phyloP scores from a whole-genome alignment of 2,329 filamentous ascomycete genomes.

The Xylariaceae sp. region DNA sequence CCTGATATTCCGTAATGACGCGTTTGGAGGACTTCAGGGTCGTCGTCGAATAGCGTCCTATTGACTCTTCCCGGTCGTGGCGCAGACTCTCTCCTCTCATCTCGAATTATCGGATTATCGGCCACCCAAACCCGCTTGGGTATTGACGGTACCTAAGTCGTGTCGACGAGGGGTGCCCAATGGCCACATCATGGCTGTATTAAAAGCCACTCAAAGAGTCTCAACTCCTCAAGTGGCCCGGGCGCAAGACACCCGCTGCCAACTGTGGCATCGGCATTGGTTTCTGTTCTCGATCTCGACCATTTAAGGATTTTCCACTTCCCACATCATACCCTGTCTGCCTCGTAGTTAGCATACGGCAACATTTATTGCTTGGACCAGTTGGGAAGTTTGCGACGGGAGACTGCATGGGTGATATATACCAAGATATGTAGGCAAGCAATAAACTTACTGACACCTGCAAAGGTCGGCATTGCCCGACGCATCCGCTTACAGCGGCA shows the following conservation, averaged over 20 bases:
- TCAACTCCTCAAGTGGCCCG: background rate
- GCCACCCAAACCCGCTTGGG: background rate
- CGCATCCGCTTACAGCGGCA: slow-evolving; percentile 10
- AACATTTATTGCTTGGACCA: background rate
- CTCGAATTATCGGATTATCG: background rate
- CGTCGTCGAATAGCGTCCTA: background rate
- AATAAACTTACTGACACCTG: slow-evolving; percentile 2
- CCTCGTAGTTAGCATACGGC: too few species aligned
- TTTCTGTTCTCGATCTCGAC: background rate
- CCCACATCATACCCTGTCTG: too few species aligned
- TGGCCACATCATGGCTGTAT: background rate
- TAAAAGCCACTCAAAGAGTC: background rate
- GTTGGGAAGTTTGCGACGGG: background rate
- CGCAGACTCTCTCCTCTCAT: background rate
- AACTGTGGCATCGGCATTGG: background rate
- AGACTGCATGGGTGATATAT: background rate
- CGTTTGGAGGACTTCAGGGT: background rate
- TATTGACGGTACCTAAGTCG: background rate
- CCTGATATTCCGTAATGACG: background rate
- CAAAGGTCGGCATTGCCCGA: slow-evolving; percentile 2
- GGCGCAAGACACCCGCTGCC: background rate
- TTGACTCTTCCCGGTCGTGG: background rate
- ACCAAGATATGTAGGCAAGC: background rate
- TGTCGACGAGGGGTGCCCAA: background rate
- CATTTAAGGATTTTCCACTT: background rate